phyloP scores from a whole-genome alignment of 768 basidiomycete species.

The Serendipita sp. region DNA sequence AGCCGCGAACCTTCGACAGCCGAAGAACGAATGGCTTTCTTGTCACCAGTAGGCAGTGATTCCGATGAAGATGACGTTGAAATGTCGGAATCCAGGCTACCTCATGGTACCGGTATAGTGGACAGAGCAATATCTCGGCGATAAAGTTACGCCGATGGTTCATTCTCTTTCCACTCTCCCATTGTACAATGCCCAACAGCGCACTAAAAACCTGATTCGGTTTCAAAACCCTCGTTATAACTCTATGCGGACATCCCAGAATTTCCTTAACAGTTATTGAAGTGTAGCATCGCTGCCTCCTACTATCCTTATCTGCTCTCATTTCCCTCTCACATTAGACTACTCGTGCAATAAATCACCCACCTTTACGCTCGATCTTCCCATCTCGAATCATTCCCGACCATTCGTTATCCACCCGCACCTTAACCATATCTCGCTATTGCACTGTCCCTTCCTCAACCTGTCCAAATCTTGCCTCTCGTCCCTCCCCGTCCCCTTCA shows the following conservation, averaged over 20 bases:
- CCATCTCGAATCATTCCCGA: too few species aligned
- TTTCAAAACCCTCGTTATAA: neutral
- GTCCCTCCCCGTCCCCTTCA: too few species aligned
- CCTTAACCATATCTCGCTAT: too few species aligned
- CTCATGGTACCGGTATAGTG: neutral
- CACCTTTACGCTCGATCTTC: too few species aligned
- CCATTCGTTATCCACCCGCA: too few species aligned
- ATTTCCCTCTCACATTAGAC: neutral
- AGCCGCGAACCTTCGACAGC: neutral
- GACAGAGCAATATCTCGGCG: neutral
- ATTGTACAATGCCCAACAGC: neutral
- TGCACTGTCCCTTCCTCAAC: too few species aligned
- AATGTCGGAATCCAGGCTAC: neutral
- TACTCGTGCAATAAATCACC: too few species aligned
- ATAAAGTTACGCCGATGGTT: neutral
- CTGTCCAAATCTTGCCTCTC: too few species aligned
- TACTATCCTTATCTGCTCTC: slow-evolving; percentile 1
- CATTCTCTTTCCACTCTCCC: neutral
- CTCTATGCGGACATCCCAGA: neutral
- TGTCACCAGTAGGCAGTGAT: neutral
- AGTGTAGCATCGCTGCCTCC: neutral
- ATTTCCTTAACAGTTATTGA: neutral
- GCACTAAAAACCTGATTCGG: neutral
- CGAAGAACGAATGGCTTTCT: neutral
- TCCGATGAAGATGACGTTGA: neutral